phyloP scores from a whole-genome alignment of 345 rosid species.

The Carallia pectinifolia region DNA sequence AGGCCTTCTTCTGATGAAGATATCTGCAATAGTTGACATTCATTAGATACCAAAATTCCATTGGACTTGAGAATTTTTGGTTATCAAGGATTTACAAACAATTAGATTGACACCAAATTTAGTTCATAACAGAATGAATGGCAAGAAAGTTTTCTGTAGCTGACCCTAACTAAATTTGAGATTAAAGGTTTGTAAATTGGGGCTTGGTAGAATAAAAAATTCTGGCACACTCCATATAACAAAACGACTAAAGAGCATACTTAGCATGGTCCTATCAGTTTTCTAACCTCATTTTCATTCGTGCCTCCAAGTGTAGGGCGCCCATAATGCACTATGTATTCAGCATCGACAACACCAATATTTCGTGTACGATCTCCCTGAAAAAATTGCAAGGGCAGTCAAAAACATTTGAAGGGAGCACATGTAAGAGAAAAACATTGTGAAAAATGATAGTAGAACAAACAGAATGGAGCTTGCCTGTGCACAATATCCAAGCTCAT shows the following conservation, averaged over 20 bases:
- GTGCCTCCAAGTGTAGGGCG: slow-evolving; percentile 60
- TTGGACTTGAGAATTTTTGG: too few species aligned
- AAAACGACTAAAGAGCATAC: too few species aligned
- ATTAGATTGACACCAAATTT: too few species aligned
- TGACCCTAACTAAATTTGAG: too few species aligned
- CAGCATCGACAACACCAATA: slow-evolving; percentile 67
- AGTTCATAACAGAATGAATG: too few species aligned
- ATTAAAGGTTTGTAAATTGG: too few species aligned
- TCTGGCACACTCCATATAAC: too few species aligned
- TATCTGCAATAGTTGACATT: slow-evolving; percentile 2
- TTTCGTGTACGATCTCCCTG: slow-evolving; percentile 62
- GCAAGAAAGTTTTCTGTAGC: too few species aligned
- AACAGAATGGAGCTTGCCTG: slow-evolving; percentile 41
- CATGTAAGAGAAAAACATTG: neutral
- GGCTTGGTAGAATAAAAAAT: too few species aligned
- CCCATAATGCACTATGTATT: slow-evolving; percentile 56
- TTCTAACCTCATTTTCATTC: slow-evolving; percentile 34
- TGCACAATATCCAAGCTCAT: slow-evolving; percentile 65
- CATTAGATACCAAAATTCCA: neutral
- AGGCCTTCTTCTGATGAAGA: neutral
- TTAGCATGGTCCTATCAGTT: neutral
- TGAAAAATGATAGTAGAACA: neutral
- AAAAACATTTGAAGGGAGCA: neutral
- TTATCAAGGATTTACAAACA: too few species aligned
- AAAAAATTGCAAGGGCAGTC: slow-evolving; percentile 15